Percentiles rank a stretch among this genome's conserved stretches.
Evolutionary conservation across 495 filamentous ascomycete species (phyloP).

Genomic region (Tuber magnatum): DNA sequence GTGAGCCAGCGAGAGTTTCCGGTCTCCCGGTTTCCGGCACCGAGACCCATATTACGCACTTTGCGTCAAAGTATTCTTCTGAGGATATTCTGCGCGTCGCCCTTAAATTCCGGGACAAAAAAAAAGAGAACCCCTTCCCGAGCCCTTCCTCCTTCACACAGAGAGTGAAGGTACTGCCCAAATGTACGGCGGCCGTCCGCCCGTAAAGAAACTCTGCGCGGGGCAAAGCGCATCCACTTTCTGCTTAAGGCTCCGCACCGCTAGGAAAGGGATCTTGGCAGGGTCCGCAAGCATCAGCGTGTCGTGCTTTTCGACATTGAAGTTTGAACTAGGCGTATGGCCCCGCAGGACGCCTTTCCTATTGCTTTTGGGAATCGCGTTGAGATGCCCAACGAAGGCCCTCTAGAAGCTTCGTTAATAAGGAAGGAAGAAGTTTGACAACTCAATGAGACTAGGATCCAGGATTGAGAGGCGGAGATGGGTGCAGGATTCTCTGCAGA

Average conservation of each 20-base stretch:
- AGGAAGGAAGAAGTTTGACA: constrained; percentile 20
- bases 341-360: constrained; percentile 32
- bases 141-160: background rate
- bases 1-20: background rate
- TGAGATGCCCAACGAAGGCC: constrained; percentile 33
- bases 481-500: background rate
- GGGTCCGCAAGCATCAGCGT: constrained; percentile 18
- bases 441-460: constrained; percentile 23
- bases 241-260: background rate
- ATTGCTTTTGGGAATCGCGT: constrained; percentile 30
- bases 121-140: background rate
- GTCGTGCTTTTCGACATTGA: constrained; percentile 20
- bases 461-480: constrained; percentile 15
- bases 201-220: background rate
- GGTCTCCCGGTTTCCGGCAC: background rate
- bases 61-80: background rate
- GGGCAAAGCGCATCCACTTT: background rate
- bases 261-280: background rate
- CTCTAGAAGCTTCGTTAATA: constrained; percentile 12
- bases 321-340: constrained; percentile 17
- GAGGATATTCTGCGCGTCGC: background rate
- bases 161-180: background rate
- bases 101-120: background rate
- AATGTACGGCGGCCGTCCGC: background rate
- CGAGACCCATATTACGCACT: background rate